Base-by-base conservation (phyloP, 305 asterid species). In the Solanum hybrid region DNA sequence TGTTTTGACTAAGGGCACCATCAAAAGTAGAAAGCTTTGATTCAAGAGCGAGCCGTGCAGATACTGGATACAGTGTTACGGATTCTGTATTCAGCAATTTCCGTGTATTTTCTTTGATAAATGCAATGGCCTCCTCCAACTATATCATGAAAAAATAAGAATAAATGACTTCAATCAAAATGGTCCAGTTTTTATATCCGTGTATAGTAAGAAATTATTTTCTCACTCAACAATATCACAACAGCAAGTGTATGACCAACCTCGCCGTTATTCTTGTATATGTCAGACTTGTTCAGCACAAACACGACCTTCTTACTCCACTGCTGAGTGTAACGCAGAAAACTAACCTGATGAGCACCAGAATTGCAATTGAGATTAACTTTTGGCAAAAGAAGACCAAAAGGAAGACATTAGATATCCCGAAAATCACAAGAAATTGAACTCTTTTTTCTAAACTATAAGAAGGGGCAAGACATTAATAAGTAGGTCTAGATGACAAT, bases 241-340 rank as follows among this genome's bases (percentile, higher is more conserved):
- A 88, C 61, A 87, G 81, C 82, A 79, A 61, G 85, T 83, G 37
- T 76, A 61, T 32, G 85, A 88, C 92, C 73, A 92, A 98, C 99
- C 99, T 98, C 99, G 26, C 91, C 94, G 34, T 90, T 89, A 89
- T 89, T 93, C 90, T 91, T 96, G 93, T 95, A 98, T 80, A 98
- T 93, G 92, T 98, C 99, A 88, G 98, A 91, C 92, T 98, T 98
- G 91, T 98, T 98, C 92, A 98, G 95, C 93, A 97, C 98, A 45
- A 98, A 96, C 87, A 98, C 97, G 79, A 96, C 91, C 91, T 95
- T 96, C 91, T 98, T 97, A 97, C 94, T 93, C 99, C 99, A 98
- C 89, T 97, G 97, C 92, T 98, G 99, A 90, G 94, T 97, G 89
- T 97, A 98, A 91, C 98, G 98, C 89, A 98, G 98, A 95, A 98